Evolutionary conservation across 805 yeast genomes (phyloP), one percentile per base, ranked within the genome.

Genomic region (Yamadazyma takamatsuzukensis): DNA sequence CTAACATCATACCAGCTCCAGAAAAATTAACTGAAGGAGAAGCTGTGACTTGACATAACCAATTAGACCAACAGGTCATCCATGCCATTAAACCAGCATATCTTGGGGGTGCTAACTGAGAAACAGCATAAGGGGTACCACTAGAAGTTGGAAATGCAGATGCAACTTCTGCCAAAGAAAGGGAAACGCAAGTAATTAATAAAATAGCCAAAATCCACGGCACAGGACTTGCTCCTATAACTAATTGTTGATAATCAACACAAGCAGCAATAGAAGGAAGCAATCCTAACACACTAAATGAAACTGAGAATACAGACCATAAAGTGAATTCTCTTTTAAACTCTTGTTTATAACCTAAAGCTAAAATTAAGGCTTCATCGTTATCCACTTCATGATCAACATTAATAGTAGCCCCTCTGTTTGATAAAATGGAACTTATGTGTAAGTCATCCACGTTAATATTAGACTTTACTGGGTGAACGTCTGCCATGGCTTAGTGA

Each of bases 51-150:
- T 76, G 83, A 38, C 76, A 75, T 48, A 78, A 49, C 74, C 78
- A 78, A 59, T 78, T 78, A 18, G 77, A 61, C 74, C 80, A 78
- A 36, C 83, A 78, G 8, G 76, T 74, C 32, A 70, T 48, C 82
- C 82, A 78, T 5, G 83, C 72, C 27, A 74, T 56, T 15, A 73
- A 51, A 1, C 81, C 73, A 13, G 70, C 70, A 51, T 45, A 57
- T 42, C 62, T 64, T 15, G 71, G 72, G 11, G 83, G 83, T 3
- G 83, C 71, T 40, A 78, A 56, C 44, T 76, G 75, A 1, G 76
- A 68, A 2, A 78, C 78, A 39, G 85, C 83, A 45, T 79, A 80
- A 30, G 81, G 82, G 5, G 81, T 68, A 26, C 85, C 86, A 15
- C 82, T 74, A 6, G 80, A 65, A 6, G 82, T 78, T 23, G 86